Percentiles rank a stretch among this genome's conserved stretches.
Conservation (phyloP, 2,329 filamentous ascomycete species). For the Dryadomyces quercus-mongolicae region DNA sequence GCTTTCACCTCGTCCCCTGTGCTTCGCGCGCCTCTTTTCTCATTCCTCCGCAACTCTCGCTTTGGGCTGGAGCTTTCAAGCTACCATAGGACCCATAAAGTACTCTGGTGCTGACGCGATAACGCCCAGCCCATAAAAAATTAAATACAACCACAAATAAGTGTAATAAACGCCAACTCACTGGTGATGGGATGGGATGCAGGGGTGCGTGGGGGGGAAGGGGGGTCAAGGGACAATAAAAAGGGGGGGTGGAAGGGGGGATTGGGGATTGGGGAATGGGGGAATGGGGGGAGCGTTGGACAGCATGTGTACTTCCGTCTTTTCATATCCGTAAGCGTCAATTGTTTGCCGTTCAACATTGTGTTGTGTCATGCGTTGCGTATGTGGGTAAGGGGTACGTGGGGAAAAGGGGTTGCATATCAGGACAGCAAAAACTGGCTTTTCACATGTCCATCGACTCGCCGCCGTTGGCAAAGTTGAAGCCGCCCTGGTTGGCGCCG, state of each 20-base stretch:
- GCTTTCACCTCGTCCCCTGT: conserved; percentile 4
- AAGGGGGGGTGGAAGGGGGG: neutral
- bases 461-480: conserved; percentile 77
- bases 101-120: conserved; percentile 12
- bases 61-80: conserved; percentile 53
- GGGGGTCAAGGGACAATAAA: neutral
- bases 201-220: neutral
- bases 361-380: neutral
- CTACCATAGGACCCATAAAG: conserved; percentile 42
- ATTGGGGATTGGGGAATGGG: neutral
- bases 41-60: conserved; percentile 6
- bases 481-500: conserved; percentile 56
- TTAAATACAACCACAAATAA: conserved; percentile 16
- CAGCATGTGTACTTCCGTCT: neutral
- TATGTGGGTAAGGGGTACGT: neutral
- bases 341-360: neutral
- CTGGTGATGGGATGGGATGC: conserved; percentile 3
- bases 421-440: neutral
- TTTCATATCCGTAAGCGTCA: neutral
- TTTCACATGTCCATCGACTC: conserved; percentile 55
- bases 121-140: conserved; percentile 13
- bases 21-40: neutral
- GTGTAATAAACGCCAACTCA: conserved; percentile 19
- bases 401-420: neutral
- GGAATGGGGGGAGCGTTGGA: neutral